Conservation (phyloP, 306 rosid genomes). For the Vachellia collinsii region DNA sequence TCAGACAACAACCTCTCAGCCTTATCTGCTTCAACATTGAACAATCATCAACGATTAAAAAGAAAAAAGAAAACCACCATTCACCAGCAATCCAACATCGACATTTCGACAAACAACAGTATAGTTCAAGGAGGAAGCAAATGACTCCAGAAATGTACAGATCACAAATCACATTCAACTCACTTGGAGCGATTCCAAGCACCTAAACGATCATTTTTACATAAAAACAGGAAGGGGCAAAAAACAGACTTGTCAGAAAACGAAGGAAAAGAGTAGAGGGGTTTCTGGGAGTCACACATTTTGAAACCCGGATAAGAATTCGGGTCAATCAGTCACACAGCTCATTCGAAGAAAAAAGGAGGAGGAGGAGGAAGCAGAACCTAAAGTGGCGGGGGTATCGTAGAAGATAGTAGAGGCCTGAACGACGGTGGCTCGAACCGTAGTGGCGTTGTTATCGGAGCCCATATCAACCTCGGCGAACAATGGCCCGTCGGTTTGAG, state of each 20-base stretch:
- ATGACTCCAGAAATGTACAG: not conserved
- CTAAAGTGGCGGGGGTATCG: constrained; percentile 89
- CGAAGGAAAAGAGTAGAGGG: not conserved
- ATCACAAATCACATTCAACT: not conserved
- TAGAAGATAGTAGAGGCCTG: constrained; percentile 94
- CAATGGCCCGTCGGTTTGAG: constrained; percentile 49
- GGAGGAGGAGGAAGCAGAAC: constrained; percentile 30
- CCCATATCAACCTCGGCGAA: constrained; percentile 82
- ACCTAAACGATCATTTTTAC: constrained; percentile 5
- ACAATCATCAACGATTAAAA: constrained; percentile 3
- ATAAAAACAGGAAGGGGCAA: not conserved
- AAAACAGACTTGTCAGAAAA: constrained; percentile 13
- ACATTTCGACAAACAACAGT: constrained; percentile 10
- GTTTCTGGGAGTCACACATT: not conserved
- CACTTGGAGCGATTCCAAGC: constrained; percentile 14
- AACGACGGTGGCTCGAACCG: constrained; percentile 85
- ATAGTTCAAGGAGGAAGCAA: not conserved
- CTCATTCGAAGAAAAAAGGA: not conserved
- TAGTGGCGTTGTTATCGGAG: constrained; percentile 54
- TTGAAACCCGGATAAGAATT: not conserved
- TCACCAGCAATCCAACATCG: not conserved
- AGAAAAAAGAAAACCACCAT: not conserved
- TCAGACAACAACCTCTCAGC: constrained; percentile 91
- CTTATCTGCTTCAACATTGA: constrained; percentile 56
- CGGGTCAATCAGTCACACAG: not conserved